Evolutionary conservation across 1,284 basidiomycete genomes (phyloP), one percentile per base, ranked within the genome.

Genomic region (Phaffia rhodozyma): DNA sequence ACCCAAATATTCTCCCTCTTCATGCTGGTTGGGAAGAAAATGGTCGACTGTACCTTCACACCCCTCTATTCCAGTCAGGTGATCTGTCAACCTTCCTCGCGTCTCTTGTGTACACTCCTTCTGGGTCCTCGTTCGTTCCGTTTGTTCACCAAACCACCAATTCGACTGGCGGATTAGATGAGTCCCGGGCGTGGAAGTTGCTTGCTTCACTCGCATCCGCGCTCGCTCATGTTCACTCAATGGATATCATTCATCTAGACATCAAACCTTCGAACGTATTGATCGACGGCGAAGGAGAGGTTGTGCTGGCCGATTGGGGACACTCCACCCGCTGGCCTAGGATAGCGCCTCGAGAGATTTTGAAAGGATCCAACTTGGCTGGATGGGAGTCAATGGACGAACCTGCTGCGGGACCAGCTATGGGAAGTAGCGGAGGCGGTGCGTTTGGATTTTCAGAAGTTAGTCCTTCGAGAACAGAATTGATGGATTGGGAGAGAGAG

Each of bases 221-320:
- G 16, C 58, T 65, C 47, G 63, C 52, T 11, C 55, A 38, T n/a
- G 38, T 60, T 3, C 63, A 65, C 54, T 7, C 18, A 16, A 48
- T 57, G 16, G 63, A 55, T 25, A 56, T 65, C 59, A 34, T 65
- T 23, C 63, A 65, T 49, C 63, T 65, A 27, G 63, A 65, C 58
- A 55, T 65, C 47, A 65, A 65, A 51, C 63, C 63, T n/a, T 52
- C 53, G 32, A 65, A 65, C 48, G 59, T 65, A 0, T 43, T 65
- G 30, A 55, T 65, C 32, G 57, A 55, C 53, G 34, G 21, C 7
- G 63, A 65, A 9, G 43, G 59, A 16, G 47, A 60, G 51, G 58
- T 65, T 38, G 23, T 34, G n/a, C 27, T 65, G 2, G 52, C 53
- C 32, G 63, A 65, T 55, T 65, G 54, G 51, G 63, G 63, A 3